Evolutionary conservation across 495 filamentous ascomycete species (phyloP), one percentile per base, ranked within the genome.

Genomic region (Trichoderma reesei): DNA sequence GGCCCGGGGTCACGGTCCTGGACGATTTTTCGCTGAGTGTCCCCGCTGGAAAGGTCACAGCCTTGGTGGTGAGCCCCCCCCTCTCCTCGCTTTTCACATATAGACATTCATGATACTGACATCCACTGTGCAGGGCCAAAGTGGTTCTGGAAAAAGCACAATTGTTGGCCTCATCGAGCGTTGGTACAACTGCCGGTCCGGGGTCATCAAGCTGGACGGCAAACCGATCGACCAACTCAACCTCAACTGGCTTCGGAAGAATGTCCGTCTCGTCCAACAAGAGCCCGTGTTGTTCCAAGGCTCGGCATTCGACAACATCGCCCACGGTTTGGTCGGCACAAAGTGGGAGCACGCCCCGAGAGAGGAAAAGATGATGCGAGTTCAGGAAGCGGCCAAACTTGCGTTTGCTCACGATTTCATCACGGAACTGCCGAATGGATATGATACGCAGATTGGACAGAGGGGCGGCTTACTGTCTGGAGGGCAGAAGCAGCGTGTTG

Each of bases 141-240:
- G 36, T 14, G 88, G 90, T 3, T 87, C 85, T 59, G 85, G 90
- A 38, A 95, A 95, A 72, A 88, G 83, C 66, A 94, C 88, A 0
- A 85, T 93, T 13, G 83, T 94, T 34, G 88, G 88, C 3, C 78
- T 95, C 3, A 81, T 94, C 37, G 88, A 93, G 70, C 82, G 91
- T 7, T 94, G 91, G 74, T 96, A 96, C 68, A 80, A 88, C 59
- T 89, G 89, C 68, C 3, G 41, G 1, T 66, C 64, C 20, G 76
- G 76, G 2, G 48, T 61, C 1, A 63, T 86, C 41, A 60, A 71
- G 0, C 72, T 85, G 7, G 78, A 79, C 33, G 79, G 77, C 5
- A 69, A 72, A 5, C 71, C 79, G 61, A 42, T 83, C 10, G 68
- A 69, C 6, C 70, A 72, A n/a, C 71, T 78, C 10, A 71, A 83